These are phyloP conservation scores for Hymenoscyphus scutula DNA, from an alignment of 2,329 filamentous ascomycete species.

Conservation along the genomic window DNA sequence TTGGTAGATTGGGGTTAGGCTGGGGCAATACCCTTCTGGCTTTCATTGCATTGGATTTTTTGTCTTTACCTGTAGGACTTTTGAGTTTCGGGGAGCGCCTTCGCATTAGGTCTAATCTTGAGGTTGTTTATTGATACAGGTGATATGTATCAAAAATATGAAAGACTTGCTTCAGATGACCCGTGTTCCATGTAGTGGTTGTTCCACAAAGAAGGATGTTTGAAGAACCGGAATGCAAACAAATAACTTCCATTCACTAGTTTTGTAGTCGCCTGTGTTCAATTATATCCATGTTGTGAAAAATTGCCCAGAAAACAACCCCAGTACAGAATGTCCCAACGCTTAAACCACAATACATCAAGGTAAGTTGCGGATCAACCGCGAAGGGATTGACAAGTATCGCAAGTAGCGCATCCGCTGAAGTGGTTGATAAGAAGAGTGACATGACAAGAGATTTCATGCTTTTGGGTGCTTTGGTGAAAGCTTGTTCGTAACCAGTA, in stretches of 20 bases:
- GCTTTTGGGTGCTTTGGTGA: background rate
- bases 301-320: background rate
- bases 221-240: too few relatives aligned
- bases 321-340: background rate
- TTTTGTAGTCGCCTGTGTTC: too few relatives aligned
- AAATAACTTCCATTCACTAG: too few relatives aligned
- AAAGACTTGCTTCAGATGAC: too few relatives aligned
- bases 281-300: too few relatives aligned
- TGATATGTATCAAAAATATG: too few relatives aligned
- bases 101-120: background rate
- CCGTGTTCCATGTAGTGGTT: too few relatives aligned
- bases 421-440: background rate
- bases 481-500: background rate
- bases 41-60: constrained; percentile 47
- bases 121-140: background rate
- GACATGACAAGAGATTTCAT: background rate
- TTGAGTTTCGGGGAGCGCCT: background rate
- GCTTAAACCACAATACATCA: background rate
- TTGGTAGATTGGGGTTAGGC: constrained; percentile 40
- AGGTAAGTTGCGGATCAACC: background rate
- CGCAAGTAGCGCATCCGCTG: background rate
- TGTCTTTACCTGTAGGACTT: constrained; percentile 41
- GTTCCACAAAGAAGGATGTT: too few relatives aligned
- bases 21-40: constrained; percentile 50
- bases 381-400: background rate